Evolutionary conservation across 805 yeast species (phyloP), one percentile per base, ranked within the genome.

Genomic region (Hanseniaspora meyeri): DNA sequence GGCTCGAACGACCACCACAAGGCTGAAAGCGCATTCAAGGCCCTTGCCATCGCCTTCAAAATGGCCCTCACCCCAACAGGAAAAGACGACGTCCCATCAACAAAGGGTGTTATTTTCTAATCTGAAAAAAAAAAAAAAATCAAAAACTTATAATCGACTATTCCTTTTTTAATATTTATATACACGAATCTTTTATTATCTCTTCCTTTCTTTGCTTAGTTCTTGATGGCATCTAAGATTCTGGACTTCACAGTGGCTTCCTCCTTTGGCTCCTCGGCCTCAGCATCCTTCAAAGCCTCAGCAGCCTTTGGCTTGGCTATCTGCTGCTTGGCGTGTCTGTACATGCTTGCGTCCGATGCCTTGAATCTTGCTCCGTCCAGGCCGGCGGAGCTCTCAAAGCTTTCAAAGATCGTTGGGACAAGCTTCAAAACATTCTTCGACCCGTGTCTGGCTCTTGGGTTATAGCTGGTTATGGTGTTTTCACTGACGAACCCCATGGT

Each of bases 1-100:
- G 98, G 98, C 0, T 80, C 79, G 68, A 93, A 93, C 69, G 98
- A 93, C 70, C 98, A 93, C 70, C 98, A 93, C 72, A 76, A 96
- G 60, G 87, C 96, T 43, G 98, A 93, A 70, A 79, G 88, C 67
- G 97, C 98, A 0, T 93, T 93, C 73, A 93, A 93, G 72, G 96
- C 97, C 0, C 73, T 91, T 61, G 98, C 98, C 0, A 75, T 93
- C 20, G 98, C 98, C 4, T 75, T 93, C 51, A 83, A 81, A 62
- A 95, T 89, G 66, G 91, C 97, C 27, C 82, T 79, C 50, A 76
- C 91, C 11, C 76, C 78, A 62, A 88, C 88, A 36, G 97, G 97
- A 36, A 79, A 84, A 27, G 76, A 88, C 65, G 98, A 93, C 60
- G 87, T 93, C 48, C 98, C 98, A 20, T 84, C 95, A 56, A 93